Evolutionary conservation across 768 basidiomycete species (phyloP).

Genomic region (Aureoboletus auriporus): DNA sequence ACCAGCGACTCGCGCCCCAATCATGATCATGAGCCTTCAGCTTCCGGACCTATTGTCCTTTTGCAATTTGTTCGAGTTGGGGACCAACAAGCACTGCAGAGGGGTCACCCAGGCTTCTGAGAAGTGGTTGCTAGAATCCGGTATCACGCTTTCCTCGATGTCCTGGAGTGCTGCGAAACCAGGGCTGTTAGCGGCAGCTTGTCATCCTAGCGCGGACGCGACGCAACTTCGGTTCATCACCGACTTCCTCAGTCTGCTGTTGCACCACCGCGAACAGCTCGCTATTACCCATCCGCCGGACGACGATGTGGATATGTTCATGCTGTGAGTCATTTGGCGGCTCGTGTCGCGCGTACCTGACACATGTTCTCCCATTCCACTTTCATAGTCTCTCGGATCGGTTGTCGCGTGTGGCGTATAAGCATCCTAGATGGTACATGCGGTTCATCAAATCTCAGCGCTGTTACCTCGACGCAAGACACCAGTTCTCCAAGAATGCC

Average conservation of each 20-base stretch:
- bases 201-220: slow-evolving; percentile 54
- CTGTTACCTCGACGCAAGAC: slow-evolving; percentile 31
- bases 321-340: slow-evolving; percentile 16
- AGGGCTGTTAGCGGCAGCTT: slow-evolving; percentile 55
- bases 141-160: slow-evolving; percentile 17
- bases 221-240: slow-evolving; percentile 51
- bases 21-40: slow-evolving; percentile 24
- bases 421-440: slow-evolving; percentile 38
- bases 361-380: background rate
- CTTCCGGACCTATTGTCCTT: slow-evolving; percentile 26
- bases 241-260: slow-evolving; percentile 45
- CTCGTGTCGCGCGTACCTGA: slow-evolving; percentile 4
- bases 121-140: slow-evolving; percentile 23
- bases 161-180: slow-evolving; percentile 31
- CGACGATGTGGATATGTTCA: slow-evolving; percentile 10
- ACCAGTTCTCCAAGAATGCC: slow-evolving; percentile 24
- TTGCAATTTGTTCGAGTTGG: slow-evolving; percentile 25
- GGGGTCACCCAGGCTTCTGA: slow-evolving; percentile 27
- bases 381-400: slow-evolving; percentile 36
- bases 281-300: slow-evolving; percentile 11
- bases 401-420: slow-evolving; percentile 32
- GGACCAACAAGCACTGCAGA: slow-evolving; percentile 26
- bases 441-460: slow-evolving; percentile 38
- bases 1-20: slow-evolving; percentile 3
- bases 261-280: slow-evolving; percentile 32